Conservation (phyloP, 1,284 basidiomycete species). For the Ceratobasidium sp. region DNA sequence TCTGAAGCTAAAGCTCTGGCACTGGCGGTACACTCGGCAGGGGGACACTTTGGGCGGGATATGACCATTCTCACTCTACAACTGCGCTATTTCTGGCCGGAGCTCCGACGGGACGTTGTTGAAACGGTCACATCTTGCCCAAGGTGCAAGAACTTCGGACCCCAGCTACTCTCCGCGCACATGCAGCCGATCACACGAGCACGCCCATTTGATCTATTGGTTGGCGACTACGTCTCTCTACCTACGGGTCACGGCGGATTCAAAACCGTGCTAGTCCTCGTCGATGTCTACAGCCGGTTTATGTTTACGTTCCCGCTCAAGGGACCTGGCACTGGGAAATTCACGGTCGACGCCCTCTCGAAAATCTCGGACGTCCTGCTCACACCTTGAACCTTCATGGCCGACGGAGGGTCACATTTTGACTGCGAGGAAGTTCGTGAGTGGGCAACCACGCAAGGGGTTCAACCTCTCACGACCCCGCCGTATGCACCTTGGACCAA, state of each 20-base stretch:
- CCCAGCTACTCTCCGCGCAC: not conserved
- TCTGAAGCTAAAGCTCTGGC: slow-evolving; percentile 42
- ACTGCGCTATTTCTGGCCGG: slow-evolving; percentile 29
- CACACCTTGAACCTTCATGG: slow-evolving; percentile 51
- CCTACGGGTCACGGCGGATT: slow-evolving; percentile 11
- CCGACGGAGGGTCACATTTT: slow-evolving; percentile 54
- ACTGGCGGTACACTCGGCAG: not conserved
- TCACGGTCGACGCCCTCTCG: not conserved
- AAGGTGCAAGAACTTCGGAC: slow-evolving; percentile 39
- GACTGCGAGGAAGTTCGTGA: slow-evolving; percentile 48
- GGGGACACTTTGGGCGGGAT: slow-evolving; percentile 34
- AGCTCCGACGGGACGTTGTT: slow-evolving; percentile 13
- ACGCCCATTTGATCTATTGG: slow-evolving; percentile 22
- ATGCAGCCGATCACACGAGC: slow-evolving; percentile 31
- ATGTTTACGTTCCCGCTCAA: slow-evolving; percentile 44
- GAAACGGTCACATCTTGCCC: slow-evolving; percentile 37
- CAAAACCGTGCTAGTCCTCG: slow-evolving; percentile 45
- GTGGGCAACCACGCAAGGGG: slow-evolving; percentile 45
- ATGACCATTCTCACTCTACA: not conserved
- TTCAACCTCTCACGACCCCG: slow-evolving; percentile 45
- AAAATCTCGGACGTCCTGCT: not conserved
- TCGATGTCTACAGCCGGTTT: slow-evolving; percentile 48
- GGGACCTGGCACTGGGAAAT: slow-evolving; percentile 39
- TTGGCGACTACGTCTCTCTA: slow-evolving; percentile 35
- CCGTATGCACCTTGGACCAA: slow-evolving; percentile 57